Conservation (phyloP, 2,329 filamentous ascomycete species). For the Ophiostoma novo-ulmi region DNA sequence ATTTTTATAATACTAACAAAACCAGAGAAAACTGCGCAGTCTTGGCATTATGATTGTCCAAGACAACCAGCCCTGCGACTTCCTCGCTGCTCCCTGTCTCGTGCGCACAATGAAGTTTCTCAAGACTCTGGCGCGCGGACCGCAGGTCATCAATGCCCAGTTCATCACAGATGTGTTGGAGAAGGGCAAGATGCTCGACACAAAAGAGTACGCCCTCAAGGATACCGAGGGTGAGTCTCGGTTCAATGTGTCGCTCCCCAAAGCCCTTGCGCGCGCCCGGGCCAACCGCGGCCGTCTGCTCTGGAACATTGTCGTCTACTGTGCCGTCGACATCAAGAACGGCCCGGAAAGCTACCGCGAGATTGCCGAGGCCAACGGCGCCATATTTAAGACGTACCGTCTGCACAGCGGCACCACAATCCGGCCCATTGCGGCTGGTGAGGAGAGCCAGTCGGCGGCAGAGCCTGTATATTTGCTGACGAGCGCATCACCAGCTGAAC, state of each 20-base stretch:
- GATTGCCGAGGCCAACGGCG: conserved; percentile 86
- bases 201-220: conserved; percentile 61
- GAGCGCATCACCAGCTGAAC: conserved; percentile 61
- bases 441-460: conserved; percentile 54
- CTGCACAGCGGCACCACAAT: conserved; percentile 66
- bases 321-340: conserved; percentile 71
- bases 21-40: conserved; percentile 64
- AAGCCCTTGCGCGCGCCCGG: conserved; percentile 65
- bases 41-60: conserved; percentile 76
- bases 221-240: conserved; percentile 69
- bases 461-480: conserved; percentile 82
- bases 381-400: conserved; percentile 70
- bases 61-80: conserved; percentile 71
- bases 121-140: conserved; percentile 74
- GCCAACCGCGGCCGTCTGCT: conserved; percentile 73
- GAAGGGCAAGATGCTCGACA: conserved; percentile 57
- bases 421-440: conserved; percentile 52
- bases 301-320: conserved; percentile 72
- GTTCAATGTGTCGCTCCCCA: conserved; percentile 63
- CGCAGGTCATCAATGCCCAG: conserved; percentile 66
- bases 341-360: conserved; percentile 78
- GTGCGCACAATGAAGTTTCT: conserved; percentile 93
- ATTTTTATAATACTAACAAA: neutral
- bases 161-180: conserved; percentile 77
- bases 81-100: conserved; percentile 80